phyloP scores from a whole-genome alignment of 306 rosid species.

The Malus asiatica region DNA sequence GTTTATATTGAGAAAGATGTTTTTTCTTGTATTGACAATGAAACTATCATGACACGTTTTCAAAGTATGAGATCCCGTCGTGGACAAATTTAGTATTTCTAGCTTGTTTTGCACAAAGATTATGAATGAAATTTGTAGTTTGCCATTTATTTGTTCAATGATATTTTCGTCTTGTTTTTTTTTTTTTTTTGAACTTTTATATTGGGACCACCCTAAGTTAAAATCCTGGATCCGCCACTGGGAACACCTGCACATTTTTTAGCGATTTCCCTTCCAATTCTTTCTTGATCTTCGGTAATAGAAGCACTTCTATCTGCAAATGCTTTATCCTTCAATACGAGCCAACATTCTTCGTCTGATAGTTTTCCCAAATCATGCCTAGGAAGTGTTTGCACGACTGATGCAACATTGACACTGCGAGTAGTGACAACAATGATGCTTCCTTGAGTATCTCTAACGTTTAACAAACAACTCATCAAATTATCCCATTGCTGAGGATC shows the following conservation, averaged over 20 bases:
- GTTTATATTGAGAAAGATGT: no score
- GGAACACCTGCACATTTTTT: not conserved
- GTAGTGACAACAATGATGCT: slow-evolving; percentile 3
- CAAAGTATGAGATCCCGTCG: no score
- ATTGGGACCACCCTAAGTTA: no score
- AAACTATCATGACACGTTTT: no score
- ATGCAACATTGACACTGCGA: not conserved
- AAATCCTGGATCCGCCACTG: no score
- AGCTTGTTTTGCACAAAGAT: no score
- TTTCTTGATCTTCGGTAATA: not conserved
- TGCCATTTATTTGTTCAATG: no score
- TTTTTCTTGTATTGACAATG: no score
- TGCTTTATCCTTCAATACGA: not conserved
- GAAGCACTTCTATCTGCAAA: not conserved
- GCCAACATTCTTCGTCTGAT: not conserved
- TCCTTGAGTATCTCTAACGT: not conserved
- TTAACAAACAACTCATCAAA: slow-evolving; percentile 5
- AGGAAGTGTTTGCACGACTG: not conserved
- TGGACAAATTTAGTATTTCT: no score
- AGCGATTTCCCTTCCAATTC: not conserved
- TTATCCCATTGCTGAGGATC: not conserved
- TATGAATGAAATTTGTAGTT: no score
- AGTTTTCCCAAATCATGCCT: not conserved
- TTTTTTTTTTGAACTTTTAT: no score
- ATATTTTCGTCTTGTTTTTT: no score